A percentile compares a stretch with the other conserved stretches of the same genome.
Evolutionary conservation across 306 rosid species (phyloP).

Genomic region (Begonia loranthoides): DNA sequence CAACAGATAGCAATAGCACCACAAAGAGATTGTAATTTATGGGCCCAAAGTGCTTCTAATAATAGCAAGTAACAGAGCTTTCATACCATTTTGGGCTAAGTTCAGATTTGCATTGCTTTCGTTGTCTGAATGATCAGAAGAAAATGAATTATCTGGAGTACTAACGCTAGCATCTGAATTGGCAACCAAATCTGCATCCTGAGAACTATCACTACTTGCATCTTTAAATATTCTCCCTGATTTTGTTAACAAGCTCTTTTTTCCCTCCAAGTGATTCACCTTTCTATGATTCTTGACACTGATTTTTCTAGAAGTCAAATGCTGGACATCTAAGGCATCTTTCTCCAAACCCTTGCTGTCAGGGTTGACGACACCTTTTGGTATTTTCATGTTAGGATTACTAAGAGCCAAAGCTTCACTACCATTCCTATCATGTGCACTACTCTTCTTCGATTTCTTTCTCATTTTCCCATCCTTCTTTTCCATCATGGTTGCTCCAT

Average conservation of each 20-base stretch:
- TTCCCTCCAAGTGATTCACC: conserved; percentile 19
- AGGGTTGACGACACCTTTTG: conserved; percentile 15
- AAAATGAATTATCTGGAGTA: conserved; percentile 38
- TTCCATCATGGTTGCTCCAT: conserved; percentile 19
- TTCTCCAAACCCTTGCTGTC: conserved; percentile 10
- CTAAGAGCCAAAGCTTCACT: conserved; percentile 11
- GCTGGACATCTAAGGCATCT: conserved; percentile 7
- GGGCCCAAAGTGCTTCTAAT: no score
- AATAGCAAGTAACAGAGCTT: background rate
- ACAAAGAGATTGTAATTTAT: no score
- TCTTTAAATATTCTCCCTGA: conserved; percentile 45
- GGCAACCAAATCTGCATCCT: conserved; percentile 23
- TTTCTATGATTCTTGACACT: conserved; percentile 11
- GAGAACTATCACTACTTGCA: conserved; percentile 45
- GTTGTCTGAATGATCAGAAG: conserved; percentile 53
- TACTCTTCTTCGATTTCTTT: conserved; percentile 23
- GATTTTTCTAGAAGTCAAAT: conserved; percentile 15
- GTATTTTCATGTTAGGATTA: conserved; percentile 18
- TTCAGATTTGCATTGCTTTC: conserved; percentile 41
- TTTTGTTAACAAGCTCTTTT: conserved; percentile 28
- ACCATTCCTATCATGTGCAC: conserved; percentile 16
- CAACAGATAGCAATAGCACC: no score
- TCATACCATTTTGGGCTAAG: conserved; percentile 23
- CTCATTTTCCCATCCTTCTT: conserved; percentile 17
- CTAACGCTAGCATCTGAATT: conserved; percentile 45